Evolutionary conservation across 2,329 filamentous ascomycete genomes (phyloP).

Genomic region (Penicillium oxalicum): DNA sequence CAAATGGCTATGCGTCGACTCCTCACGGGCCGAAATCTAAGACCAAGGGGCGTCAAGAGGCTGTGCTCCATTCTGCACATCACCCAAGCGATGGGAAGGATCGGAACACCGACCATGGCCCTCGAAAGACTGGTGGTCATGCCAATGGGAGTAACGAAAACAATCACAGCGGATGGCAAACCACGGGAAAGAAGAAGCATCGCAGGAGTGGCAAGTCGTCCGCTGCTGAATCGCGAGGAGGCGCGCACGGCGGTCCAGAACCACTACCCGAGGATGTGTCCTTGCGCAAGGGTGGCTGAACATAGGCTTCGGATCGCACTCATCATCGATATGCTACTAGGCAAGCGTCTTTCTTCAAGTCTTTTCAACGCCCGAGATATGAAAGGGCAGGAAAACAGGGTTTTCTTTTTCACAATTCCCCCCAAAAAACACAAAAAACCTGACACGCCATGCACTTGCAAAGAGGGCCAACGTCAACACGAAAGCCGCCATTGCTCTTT

Average conservation of each 20-base stretch:
- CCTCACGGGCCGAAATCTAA: conserved; percentile 28
- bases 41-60: conserved; percentile 30
- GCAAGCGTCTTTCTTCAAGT: too few relatives aligned
- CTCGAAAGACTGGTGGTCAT: conserved; percentile 21
- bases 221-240: conserved; percentile 28
- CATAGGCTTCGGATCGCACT: too few relatives aligned
- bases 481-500: neutral
- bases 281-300: conserved; percentile 43
- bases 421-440: neutral
- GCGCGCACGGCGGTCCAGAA: conserved; percentile 29
- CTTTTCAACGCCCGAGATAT: neutral
- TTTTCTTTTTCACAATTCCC: neutral
- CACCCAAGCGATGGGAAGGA: conserved; percentile 25
- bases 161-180: conserved; percentile 39
- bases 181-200: conserved; percentile 38
- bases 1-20: conserved; percentile 17
- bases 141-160: conserved; percentile 25
- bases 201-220: conserved; percentile 34
- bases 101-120: conserved; percentile 21
- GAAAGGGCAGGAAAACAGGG: neutral
- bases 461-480: too few relatives aligned
- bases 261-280: conserved; percentile 39
- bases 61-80: conserved; percentile 14
- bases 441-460: too few relatives aligned
- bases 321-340: too few relatives aligned